A percentile compares a stretch with the other conserved stretches of the same genome.
These are phyloP conservation scores for Termitomyces eurrhizus DNA, from an alignment of 768 basidiomycete genomes.

Conservation along the genomic window DNA sequence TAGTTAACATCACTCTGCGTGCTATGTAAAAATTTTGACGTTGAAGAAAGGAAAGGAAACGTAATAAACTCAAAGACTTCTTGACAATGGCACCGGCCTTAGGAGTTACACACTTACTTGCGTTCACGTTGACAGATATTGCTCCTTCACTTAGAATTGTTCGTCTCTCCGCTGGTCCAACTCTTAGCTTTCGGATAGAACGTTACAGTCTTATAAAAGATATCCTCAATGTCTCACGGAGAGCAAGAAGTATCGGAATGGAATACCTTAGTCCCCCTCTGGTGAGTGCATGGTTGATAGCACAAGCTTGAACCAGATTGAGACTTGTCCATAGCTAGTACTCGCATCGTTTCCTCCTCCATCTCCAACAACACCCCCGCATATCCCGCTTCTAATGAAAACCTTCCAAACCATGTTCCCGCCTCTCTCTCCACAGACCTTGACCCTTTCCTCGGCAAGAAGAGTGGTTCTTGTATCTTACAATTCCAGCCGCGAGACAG, in stretches of 20 bases:
- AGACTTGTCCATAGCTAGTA: conserved; percentile 60
- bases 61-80: conserved; percentile 93
- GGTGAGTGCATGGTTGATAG: conserved; percentile 40
- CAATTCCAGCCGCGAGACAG: conserved; percentile 77
- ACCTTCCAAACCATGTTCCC: conserved; percentile 97
- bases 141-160: conserved; percentile 86
- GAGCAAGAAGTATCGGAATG: conserved; percentile 72
- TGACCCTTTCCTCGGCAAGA: conserved; percentile 85
- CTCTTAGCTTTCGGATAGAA: conserved; percentile 89
- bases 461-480: conserved; percentile 93
- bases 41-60: conserved; percentile 69
- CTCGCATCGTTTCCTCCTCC: conserved; percentile 82
- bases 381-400: conserved; percentile 90
- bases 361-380: conserved; percentile 70
- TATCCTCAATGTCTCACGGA: conserved; percentile 58
- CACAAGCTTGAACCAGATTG: neutral
- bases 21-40: conserved; percentile 4
- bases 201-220: conserved; percentile 91
- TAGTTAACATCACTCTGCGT: neutral
- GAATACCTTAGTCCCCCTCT: conserved; percentile 92
- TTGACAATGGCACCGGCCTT: conserved; percentile 88
- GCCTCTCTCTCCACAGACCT: conserved; percentile 76
- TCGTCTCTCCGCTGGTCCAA: conserved; percentile 86
- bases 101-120: conserved; percentile 88
- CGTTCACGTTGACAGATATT: conserved; percentile 83